These are phyloP conservation scores for Nyssa sinensis DNA, from an alignment of 148 eudicot genomes.

Conservation along the genomic window DNA sequence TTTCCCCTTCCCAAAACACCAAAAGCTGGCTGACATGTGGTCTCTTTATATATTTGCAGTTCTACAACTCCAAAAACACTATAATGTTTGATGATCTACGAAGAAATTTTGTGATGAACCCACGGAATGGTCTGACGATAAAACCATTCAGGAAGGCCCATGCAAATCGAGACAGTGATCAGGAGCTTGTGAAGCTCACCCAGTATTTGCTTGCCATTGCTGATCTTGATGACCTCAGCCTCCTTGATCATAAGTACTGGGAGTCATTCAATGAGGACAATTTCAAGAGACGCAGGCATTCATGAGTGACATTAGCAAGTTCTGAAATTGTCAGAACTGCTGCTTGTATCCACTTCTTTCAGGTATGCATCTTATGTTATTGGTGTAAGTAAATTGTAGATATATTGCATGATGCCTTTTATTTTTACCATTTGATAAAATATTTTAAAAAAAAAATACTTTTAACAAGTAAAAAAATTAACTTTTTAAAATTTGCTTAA, in stretches of 20 bases:
- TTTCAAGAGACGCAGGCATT: constrained; percentile 68
- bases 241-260: constrained; percentile 76
- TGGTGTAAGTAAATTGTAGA: not conserved
- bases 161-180: constrained; percentile 67
- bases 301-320: constrained; percentile 21
- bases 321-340: not conserved
- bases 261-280: constrained; percentile 60
- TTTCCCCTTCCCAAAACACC: no score
- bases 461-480: no score
- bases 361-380: not conserved
- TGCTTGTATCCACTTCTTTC: not conserved
- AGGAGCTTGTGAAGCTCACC: constrained; percentile 89
- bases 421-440: no score
- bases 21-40: not conserved
- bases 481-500: no score
- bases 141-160: constrained; percentile 94
- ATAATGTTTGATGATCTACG: constrained; percentile 95
- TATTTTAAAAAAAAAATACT: no score
- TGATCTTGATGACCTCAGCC: constrained; percentile 76
- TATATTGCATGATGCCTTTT: not conserved
- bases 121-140: constrained; percentile 85
- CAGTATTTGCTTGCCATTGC: constrained; percentile 90
- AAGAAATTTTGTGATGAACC: constrained; percentile 96
- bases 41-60: constrained; percentile 45
- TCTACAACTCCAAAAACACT: constrained; percentile 79